Evolutionary conservation across 345 rosid genomes (phyloP).

Genomic region (Streptanthus diversifolius): DNA sequence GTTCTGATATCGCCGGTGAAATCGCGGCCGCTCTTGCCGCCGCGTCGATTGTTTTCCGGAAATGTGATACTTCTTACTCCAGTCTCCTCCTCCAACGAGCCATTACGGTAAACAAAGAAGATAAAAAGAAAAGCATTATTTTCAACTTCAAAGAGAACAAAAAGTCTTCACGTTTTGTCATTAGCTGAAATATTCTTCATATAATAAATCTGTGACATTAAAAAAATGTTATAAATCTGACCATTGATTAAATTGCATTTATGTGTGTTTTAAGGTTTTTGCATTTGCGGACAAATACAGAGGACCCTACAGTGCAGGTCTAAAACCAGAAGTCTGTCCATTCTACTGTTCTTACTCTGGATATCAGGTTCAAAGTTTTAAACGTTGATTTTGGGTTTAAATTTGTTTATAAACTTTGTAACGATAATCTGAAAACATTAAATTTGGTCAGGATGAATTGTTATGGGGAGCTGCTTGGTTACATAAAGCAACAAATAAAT

Average conservation of each 20-base stretch:
- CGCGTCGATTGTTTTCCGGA: slow-evolving; percentile 61
- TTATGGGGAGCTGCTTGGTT: slow-evolving; percentile 93
- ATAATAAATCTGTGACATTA: not conserved
- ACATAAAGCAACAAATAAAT: slow-evolving; percentile 52
- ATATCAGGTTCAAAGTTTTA: slow-evolving; percentile 41
- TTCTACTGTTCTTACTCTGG: slow-evolving; percentile 78
- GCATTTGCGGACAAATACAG: slow-evolving; percentile 59
- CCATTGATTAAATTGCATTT: slow-evolving; percentile 2
- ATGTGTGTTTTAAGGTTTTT: slow-evolving; percentile 51
- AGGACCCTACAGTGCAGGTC: slow-evolving; percentile 63
- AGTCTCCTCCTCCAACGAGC: slow-evolving; percentile 52
- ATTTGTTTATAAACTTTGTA: not conserved
- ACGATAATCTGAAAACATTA: not conserved
- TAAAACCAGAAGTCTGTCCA: slow-evolving; percentile 62
- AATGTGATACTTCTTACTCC: slow-evolving; percentile 47
- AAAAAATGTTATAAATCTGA: not conserved
- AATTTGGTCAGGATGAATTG: slow-evolving; percentile 59
- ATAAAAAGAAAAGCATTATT: not conserved
- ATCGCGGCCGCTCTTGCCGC: slow-evolving; percentile 86
- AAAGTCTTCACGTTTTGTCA: not conserved
- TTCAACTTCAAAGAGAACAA: not conserved
- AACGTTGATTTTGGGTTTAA: not conserved
- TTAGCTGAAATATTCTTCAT: not conserved
- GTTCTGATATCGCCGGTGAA: slow-evolving; percentile 83
- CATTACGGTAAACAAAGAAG: slow-evolving; percentile 27